Base-by-base conservation (phyloP, 2,329 filamentous ascomycete genomes). In the Phyllosticta citriasiana region DNA sequence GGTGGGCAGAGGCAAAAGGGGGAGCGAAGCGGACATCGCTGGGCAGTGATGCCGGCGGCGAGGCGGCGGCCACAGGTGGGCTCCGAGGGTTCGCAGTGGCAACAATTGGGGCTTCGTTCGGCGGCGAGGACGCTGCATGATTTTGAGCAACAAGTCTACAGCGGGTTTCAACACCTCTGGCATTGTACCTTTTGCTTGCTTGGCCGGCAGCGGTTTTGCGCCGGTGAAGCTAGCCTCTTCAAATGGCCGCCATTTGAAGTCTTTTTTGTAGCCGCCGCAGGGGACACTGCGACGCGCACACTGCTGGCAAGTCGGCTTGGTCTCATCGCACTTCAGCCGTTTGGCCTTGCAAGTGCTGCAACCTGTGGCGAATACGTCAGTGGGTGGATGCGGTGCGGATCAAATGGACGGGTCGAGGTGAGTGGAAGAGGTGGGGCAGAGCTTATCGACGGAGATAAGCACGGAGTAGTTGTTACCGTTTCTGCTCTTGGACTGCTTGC, bases 291-390 rank as follows among this genome's bases (percentile, higher is more conserved):
- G 79, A 66, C 82, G 83, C 54, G 83, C 78, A 69, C 86, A 88
- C 74, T 88, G 85, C 62, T 83, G 77, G 67, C 86, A 88, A 24
- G 78, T 80, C 0, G 86, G 87, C 66, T 89, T 88, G 54, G 82
- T 83, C 75, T 89, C 87, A 71, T 88, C 87, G 74, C 87, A 89
- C 74, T 89, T 89, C 59, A 89, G 75, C 63, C 87, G 79, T 74
- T 89, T 89, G 64, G 83, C 80, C 74, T 89, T 89, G 77, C 87
- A 89, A 60, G 87, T 89, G 66, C 85, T 80, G 73, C 87, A 89
- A 65, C 87, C 87, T 89, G 65, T 55, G 63, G 3, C 16, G 40
- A 24, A 52, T 50, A 51, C 25, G 35, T 40, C 24, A 53, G 3
- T 25, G 25, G 10, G 12, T 22, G 58, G 27, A 9, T 30, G 50